A percentile compares a stretch with the other conserved stretches of the same genome.
Conservation (phyloP, 176 grass and related monocot genomes). For the Carex cristatella region DNA sequence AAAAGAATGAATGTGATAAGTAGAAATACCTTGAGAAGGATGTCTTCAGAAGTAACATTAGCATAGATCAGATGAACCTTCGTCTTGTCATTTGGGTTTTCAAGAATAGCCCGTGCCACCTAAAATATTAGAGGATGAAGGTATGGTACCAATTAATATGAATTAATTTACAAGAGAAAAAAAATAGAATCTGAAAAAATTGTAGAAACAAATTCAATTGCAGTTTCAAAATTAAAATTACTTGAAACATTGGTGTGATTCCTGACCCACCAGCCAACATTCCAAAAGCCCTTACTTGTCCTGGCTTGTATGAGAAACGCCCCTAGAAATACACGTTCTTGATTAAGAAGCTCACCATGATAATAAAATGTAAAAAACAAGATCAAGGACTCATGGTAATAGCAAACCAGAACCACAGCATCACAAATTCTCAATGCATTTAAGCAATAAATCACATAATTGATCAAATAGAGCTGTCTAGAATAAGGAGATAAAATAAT, state of each 20-base stretch:
- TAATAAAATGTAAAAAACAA: neutral
- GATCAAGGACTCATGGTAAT: neutral
- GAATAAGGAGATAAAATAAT: neutral
- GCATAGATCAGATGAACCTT: conserved; percentile 92
- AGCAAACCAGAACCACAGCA: neutral
- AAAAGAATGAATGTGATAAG: conserved; percentile 1
- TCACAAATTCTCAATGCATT: neutral
- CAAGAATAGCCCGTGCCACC: conserved; percentile 91
- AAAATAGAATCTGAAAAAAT: neutral
- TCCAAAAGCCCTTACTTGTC: conserved; percentile 91
- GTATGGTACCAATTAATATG: conserved; percentile 5
- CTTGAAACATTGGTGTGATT: conserved; percentile 98
- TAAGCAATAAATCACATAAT: neutral
- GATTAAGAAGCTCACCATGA: neutral
- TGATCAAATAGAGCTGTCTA: neutral
- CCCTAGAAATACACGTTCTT: conserved; percentile 42
- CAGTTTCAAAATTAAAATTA: conserved; percentile 30
- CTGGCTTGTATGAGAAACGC: conserved; percentile 88
- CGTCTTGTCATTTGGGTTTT: conserved; percentile 70
- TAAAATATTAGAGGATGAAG: conserved; percentile 27
- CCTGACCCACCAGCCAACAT: conserved; percentile 98
- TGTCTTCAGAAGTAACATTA: conserved; percentile 87
- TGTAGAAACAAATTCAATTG: neutral
- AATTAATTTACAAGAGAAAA: neutral
- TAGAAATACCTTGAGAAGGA: conserved; percentile 78